Percentiles rank a stretch among this genome's conserved stretches.
Evolutionary conservation across 2,329 filamentous ascomycete species (phyloP).

Genomic region (Neonectria magnoliae): DNA sequence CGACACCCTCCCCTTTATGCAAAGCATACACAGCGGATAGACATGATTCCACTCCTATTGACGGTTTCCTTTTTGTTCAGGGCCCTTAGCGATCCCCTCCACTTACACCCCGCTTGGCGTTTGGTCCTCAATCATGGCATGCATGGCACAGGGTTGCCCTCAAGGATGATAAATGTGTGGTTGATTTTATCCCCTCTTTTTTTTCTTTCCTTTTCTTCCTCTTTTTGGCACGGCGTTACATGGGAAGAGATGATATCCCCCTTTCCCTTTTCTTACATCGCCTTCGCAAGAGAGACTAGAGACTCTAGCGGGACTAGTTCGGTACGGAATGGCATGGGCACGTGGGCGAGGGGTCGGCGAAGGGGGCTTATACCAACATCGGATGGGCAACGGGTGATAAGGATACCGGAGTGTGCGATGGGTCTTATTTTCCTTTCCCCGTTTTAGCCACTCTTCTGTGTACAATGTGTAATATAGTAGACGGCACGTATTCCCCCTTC

Average conservation of each 20-base stretch:
- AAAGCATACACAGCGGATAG: constrained; percentile 16
- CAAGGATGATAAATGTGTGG: constrained; percentile 25
- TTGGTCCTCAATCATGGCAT: constrained; percentile 24
- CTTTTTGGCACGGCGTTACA: constrained; percentile 38
- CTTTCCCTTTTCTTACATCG: constrained; percentile 31
- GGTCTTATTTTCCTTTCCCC: not conserved
- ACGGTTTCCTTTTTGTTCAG: constrained; percentile 1
- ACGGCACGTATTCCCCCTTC: constrained; percentile 16
- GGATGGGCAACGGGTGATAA: constrained; percentile 5
- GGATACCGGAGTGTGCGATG: constrained; percentile 4
- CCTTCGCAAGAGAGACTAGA: constrained; percentile 5
- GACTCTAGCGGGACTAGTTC: constrained; percentile 4
- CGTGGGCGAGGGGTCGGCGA: constrained; percentile 1
- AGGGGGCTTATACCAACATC: constrained; percentile 16
- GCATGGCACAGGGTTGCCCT: constrained; percentile 18
- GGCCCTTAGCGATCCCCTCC: constrained; percentile 1
- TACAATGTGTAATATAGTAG: constrained; percentile 41
- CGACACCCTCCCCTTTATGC: constrained; percentile 9
- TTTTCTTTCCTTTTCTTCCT: constrained; percentile 13
- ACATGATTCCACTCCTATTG: constrained; percentile 10
- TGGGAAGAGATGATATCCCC: constrained; percentile 44
- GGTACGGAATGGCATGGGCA: constrained; percentile 9
- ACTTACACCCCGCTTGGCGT: constrained; percentile 34
- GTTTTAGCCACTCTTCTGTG: constrained; percentile 20
- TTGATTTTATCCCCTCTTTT: constrained; percentile 3